Base-by-base conservation (phyloP, 345 rosid genomes). In the Gossypium rotundifolium region DNA sequence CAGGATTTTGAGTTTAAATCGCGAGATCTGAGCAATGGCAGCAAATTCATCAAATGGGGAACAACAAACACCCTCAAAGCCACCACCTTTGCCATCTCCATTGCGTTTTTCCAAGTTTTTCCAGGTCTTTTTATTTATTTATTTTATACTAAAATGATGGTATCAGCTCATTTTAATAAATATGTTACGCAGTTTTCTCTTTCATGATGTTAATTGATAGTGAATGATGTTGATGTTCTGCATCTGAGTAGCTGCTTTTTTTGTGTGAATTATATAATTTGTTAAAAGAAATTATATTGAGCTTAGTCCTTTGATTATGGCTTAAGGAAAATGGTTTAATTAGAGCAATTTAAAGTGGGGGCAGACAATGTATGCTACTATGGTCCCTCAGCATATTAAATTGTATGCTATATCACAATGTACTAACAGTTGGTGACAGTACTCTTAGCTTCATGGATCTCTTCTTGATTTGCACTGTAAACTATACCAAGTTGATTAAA, bases 21-120 rank as follows among this genome's bases (percentile, higher is more conserved):
- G 14, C 73, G 76, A 66, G 83, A 84, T 80, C 86, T 67, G 79
- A 85, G 79, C 75, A 67, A 92, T 87, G 93, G 91, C 94, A 3
- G 79, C 77, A 2, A 78, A 80, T 54, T 76, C 80, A 71, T 76
- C 89, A 1, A 82, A 88, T 45, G 96, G 94, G 17, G 83, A 85
- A 54, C 78, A 83, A 60, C 88, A 81, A 18, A 67, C 88, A 9
- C 75, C 88, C 25, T 74, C 89, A 44, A 94, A 94, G 82, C 79
- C 89, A 38, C 98, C 98, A 44, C 98, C 98, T n/a, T 45, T 74
- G 77, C 98, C 99, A 38, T 93, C 99, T 54, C 98, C 99, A 57
- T 77, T 94, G 81, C 85, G 98, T 33, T 79, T 80, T 77, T 94
- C 98, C 77, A 93, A 93, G 77, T 94, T 94, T 77, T 90, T 81